Conservation (phyloP, 441 rosid species). For the Hura crepitans region DNA sequence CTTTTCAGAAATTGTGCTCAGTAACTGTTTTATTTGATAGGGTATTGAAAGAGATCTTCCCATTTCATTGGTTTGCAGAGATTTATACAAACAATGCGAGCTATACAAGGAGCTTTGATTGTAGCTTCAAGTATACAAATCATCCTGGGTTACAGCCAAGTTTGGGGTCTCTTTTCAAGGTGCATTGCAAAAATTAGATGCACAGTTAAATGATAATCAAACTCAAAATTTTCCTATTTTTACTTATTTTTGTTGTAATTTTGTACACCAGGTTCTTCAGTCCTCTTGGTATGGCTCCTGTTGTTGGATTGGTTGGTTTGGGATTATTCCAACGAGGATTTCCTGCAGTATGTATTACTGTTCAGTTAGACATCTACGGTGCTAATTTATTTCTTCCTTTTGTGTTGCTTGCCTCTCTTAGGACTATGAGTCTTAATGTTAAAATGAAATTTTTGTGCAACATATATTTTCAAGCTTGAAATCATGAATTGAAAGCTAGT, state of each 20-base stretch:
- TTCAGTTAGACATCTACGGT: conserved; percentile 2
- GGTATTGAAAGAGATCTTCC: conserved; percentile 45
- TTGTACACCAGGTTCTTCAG: conserved; percentile 75
- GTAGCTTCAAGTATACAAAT: conserved; percentile 97
- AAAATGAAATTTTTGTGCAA: not conserved
- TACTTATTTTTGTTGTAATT: no score
- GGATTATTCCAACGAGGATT: conserved; percentile 94
- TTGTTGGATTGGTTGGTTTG: conserved; percentile 85
- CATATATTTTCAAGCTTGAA: not conserved
- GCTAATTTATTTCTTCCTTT: conserved; percentile 16
- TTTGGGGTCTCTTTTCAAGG: conserved; percentile 97
- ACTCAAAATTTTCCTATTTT: not conserved
- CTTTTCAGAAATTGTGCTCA: conserved; percentile 27
- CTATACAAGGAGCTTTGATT: conserved; percentile 93
- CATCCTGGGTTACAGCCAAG: conserved; percentile 89
- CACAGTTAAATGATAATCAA: conserved; percentile 3
- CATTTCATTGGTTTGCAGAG: conserved; percentile 56
- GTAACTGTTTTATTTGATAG: conserved; percentile 34
- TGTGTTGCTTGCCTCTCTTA: conserved; percentile 6
- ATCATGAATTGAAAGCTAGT: not conserved
- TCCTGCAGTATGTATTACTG: conserved; percentile 53
- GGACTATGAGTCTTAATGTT: not conserved
- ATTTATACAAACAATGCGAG: conserved; percentile 89
- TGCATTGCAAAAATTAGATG: conserved; percentile 21
- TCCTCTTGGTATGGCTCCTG: conserved; percentile 97